phyloP scores from a whole-genome alignment of 768 basidiomycete genomes.

The Rhodotorula babjevae region DNA sequence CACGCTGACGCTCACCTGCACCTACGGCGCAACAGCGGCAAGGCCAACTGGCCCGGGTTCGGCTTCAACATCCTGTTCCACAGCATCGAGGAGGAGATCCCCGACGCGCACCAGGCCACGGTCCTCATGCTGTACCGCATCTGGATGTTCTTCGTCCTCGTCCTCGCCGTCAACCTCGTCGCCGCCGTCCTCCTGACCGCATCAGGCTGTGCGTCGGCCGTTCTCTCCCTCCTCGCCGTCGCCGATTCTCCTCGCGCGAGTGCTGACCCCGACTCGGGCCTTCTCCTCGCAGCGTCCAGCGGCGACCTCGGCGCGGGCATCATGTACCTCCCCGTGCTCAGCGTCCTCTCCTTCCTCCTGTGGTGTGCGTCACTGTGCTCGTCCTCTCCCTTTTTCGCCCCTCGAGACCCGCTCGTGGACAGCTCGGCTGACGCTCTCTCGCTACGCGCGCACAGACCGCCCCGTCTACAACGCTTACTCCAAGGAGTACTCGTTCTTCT shows the following conservation, averaged over 20 bases:
- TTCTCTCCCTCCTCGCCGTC: neutral
- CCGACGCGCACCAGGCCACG: conserved; percentile 68
- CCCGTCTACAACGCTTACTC: conserved; percentile 72
- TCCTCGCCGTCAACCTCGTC: conserved; percentile 81
- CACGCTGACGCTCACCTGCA: conserved; percentile 43
- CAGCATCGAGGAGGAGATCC: conserved; percentile 76
- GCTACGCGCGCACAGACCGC: conserved; percentile 48
- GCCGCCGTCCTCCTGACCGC: conserved; percentile 81
- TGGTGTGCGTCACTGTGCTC: conserved; percentile 60
- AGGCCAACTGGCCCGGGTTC: conserved; percentile 87
- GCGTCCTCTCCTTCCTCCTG: conserved; percentile 73
- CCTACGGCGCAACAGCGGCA: no score
- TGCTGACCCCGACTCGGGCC: neutral
- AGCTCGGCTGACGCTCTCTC: neutral
- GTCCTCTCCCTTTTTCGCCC: neutral
- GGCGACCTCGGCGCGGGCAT: conserved; percentile 72
- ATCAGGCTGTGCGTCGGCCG: conserved; percentile 54
- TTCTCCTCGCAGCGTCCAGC: conserved; percentile 44
- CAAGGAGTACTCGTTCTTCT: conserved; percentile 50
- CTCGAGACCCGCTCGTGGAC: no score
- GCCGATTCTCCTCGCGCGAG: neutral
- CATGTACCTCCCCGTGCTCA: conserved; percentile 72
- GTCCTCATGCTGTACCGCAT: conserved; percentile 84
- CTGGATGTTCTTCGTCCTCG: conserved; percentile 82
- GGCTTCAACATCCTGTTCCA: conserved; percentile 85